Base-by-base conservation (phyloP, 352 stramenopile species). In the Aphanomyces euteiches region DNA sequence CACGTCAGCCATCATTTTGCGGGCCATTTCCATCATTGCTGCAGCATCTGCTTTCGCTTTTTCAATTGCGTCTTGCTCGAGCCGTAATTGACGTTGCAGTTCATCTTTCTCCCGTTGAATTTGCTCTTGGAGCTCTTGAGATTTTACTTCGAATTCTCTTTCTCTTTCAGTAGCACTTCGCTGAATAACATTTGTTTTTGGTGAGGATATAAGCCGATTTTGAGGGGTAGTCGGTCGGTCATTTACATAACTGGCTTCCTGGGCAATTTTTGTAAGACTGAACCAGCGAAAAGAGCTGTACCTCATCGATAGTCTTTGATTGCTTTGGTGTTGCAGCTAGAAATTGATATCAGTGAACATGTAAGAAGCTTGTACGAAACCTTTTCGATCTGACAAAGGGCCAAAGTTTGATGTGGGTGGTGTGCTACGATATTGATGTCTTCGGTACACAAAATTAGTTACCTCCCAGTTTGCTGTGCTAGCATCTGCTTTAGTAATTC, bases 401-500 rank as follows among this genome's bases (percentile, higher is more conserved):
- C 40, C 12, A 28, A n/a, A 17, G 19, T 47, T 21, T 50, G 43
- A 54, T 34, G 36, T 21, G 28, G 47, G 64, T 2, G 64, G 64
- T 21, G 64, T 61, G 21, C 54, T 61, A 39, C 34, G 7, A 19
- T 4, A 37, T 21, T 37, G 54, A 41, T 37, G n/a, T 61, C 15
- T 58, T 58, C 15, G 1, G 50, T 37, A 37, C 37, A 10, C 6
- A 47, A 12, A 34, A 5, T 7, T 5, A 47, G 38, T 10, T 43
- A 70, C 64, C 19, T 34, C 17, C 36, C 54, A 36, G 59, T 60
- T 60, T 70, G 64, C 15, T 70, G 50, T 8, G 64, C 85, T 13
- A 95, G 81, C 72, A 95, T 77, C 74, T 95, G 88, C 59, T 90
- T 81, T 21, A 97, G 82, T 10, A 82, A 80, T 64, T 93, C 82